phyloP scores from a whole-genome alignment of 2,329 filamentous ascomycete species.

The Teratosphaeria destructans region DNA sequence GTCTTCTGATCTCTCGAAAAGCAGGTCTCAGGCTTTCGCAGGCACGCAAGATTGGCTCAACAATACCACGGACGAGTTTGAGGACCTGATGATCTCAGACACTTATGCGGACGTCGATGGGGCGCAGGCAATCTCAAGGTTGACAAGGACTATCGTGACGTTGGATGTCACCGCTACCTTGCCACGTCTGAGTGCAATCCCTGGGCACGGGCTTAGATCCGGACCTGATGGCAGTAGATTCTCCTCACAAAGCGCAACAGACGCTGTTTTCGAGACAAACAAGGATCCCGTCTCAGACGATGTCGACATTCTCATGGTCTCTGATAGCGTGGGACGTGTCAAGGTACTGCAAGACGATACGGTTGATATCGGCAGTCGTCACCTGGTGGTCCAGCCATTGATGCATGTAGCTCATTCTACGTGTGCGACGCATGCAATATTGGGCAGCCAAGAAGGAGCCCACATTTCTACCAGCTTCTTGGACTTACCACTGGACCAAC shows the following conservation, averaged over 20 bases:
- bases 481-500: slow-evolving; percentile 16
- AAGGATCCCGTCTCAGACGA: slow-evolving; percentile 3
- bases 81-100: background rate
- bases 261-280: slow-evolving; percentile 15
- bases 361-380: slow-evolving; percentile 18
- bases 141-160: slow-evolving; percentile 64
- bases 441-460: slow-evolving; percentile 27
- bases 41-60: slow-evolving; percentile 20
- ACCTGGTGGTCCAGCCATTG: slow-evolving; percentile 7
- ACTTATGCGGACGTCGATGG: background rate
- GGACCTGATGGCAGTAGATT: slow-evolving; percentile 19
- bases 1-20: no score
- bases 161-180: slow-evolving; percentile 67
- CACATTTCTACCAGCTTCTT: slow-evolving; percentile 9
- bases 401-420: slow-evolving; percentile 62
- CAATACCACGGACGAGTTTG: background rate
- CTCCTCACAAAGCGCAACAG: slow-evolving; percentile 14
- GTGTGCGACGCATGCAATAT: slow-evolving; percentile 64
- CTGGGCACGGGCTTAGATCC: slow-evolving; percentile 39
- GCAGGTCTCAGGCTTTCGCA: slow-evolving; percentile 9
- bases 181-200: slow-evolving; percentile 50
- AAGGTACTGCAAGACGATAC: slow-evolving; percentile 21
- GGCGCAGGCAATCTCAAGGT: slow-evolving; percentile 11
- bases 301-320: slow-evolving; percentile 15
- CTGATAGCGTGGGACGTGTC: slow-evolving; percentile 10